Evolutionary conservation across 176 grass and related monocot genomes (phyloP).

Genomic region (Hyparrhenia diplandra): DNA sequence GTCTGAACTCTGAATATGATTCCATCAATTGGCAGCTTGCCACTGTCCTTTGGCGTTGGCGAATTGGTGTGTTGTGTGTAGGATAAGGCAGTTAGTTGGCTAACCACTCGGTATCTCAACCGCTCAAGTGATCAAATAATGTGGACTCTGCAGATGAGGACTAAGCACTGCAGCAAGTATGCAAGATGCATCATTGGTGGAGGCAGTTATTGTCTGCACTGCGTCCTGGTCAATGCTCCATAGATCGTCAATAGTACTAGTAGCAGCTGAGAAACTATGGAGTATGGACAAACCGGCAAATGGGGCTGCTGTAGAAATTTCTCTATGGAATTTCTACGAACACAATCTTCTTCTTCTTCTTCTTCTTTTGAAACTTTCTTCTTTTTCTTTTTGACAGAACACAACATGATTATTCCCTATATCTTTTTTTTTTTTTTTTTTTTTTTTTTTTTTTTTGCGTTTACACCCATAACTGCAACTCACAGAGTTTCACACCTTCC

Average conservation of each 20-base stretch:
- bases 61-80: not conserved
- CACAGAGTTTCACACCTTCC: not conserved
- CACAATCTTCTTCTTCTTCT: not conserved
- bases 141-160: not conserved
- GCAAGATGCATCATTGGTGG: not conserved
- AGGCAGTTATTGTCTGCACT: not conserved
- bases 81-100: slow-evolving; percentile 38
- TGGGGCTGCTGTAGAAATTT: not conserved
- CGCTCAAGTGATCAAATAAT: not conserved
- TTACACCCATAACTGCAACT: not conserved
- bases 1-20: slow-evolving; percentile 14
- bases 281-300: not conserved
- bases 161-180: not conserved
- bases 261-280: not conserved
- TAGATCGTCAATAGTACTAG: not conserved
- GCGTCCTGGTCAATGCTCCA: not conserved
- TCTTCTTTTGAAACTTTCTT: too few species aligned
- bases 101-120: slow-evolving; percentile 24
- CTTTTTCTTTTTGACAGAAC: not conserved
- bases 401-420: not conserved
- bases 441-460: not conserved
- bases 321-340: not conserved
- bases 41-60: not conserved
- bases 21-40: slow-evolving; percentile 1
- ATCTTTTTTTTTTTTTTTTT: not conserved